These are phyloP conservation scores for Tetratostichococcus sp. DNA, from an alignment of 139 green algal species.

Conservation along the genomic window DNA sequence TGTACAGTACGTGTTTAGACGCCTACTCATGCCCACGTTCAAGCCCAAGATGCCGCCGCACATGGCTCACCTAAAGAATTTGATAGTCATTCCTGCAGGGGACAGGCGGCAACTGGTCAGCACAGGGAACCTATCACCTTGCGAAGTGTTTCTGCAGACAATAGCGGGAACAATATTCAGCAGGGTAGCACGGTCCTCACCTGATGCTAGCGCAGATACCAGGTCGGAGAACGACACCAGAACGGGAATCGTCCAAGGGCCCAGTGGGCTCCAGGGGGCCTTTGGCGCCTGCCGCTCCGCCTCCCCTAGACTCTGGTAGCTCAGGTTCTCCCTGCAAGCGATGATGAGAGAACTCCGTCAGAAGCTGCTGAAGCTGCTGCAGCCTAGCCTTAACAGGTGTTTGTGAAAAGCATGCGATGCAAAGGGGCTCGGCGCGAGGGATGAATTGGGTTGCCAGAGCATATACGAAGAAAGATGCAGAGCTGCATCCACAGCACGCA, in stretches of 20 bases:
- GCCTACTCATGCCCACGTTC: too few species aligned
- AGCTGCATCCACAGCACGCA: too few species aligned
- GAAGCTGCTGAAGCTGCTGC: background rate
- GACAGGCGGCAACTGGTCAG: background rate
- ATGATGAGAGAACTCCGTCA: background rate
- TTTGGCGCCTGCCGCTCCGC: background rate
- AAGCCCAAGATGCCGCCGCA: too few species aligned
- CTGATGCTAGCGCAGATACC: conserved; percentile 28
- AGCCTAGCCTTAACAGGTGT: too few species aligned
- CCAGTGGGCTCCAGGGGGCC: background rate
- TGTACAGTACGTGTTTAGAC: too few species aligned
- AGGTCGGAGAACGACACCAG: conserved; percentile 33
- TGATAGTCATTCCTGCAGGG: conserved; percentile 43
- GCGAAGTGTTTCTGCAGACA: background rate
- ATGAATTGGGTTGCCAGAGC: too few species aligned
- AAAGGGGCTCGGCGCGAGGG: too few species aligned
- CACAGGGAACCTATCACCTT: background rate
- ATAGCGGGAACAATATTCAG: background rate
- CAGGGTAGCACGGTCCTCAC: background rate
- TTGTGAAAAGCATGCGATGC: too few species aligned
- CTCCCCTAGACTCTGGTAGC: background rate
- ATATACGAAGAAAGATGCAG: too few species aligned
- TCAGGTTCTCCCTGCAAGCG: background rate
- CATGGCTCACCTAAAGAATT: conserved; percentile 35
- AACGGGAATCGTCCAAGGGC: conserved; percentile 7